Conservation (phyloP, 257 asterid species). For the Leptodermis oblonga region DNA sequence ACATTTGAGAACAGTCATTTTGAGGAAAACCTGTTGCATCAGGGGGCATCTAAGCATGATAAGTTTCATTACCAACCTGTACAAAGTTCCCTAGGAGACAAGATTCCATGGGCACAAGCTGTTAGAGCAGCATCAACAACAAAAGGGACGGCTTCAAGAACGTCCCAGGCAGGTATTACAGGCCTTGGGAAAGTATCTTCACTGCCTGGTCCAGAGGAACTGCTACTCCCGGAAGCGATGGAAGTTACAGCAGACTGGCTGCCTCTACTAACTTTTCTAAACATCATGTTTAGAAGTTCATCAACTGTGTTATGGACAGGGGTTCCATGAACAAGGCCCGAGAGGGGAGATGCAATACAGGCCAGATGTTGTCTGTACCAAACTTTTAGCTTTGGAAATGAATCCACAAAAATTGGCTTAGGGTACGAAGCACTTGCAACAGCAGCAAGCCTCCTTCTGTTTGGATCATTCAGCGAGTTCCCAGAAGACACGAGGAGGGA, state of each 20-base stretch:
- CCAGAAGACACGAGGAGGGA: constrained; percentile 63
- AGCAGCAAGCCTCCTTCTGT: constrained; percentile 68
- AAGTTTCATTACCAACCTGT: constrained; percentile 53
- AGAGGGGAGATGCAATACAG: constrained; percentile 88
- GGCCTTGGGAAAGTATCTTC: constrained; percentile 75
- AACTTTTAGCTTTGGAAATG: constrained; percentile 86
- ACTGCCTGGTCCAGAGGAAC: constrained; percentile 64
- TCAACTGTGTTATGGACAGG: constrained; percentile 80
- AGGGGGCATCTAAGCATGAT: not conserved
- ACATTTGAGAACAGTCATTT: constrained; percentile 1
- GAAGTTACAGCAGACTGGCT: constrained; percentile 56
- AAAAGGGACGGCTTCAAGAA: constrained; percentile 95
- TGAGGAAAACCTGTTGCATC: constrained; percentile 1
- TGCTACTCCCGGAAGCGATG: constrained; percentile 69
- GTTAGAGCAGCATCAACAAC: constrained; percentile 96
- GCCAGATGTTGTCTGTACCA: constrained; percentile 98
- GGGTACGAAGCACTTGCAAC: constrained; percentile 64
- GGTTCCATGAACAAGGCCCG: constrained; percentile 82
- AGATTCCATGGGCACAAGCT: constrained; percentile 84
- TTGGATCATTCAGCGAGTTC: constrained; percentile 59
- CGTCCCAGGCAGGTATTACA: constrained; percentile 92
- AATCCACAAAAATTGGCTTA: constrained; percentile 83
- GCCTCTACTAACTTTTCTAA: constrained; percentile 58
- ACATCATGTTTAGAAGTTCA: constrained; percentile 77
- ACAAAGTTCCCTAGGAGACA: constrained; percentile 95